Conservation (phyloP, 495 filamentous ascomycete species). For the Peziza echinospora region DNA sequence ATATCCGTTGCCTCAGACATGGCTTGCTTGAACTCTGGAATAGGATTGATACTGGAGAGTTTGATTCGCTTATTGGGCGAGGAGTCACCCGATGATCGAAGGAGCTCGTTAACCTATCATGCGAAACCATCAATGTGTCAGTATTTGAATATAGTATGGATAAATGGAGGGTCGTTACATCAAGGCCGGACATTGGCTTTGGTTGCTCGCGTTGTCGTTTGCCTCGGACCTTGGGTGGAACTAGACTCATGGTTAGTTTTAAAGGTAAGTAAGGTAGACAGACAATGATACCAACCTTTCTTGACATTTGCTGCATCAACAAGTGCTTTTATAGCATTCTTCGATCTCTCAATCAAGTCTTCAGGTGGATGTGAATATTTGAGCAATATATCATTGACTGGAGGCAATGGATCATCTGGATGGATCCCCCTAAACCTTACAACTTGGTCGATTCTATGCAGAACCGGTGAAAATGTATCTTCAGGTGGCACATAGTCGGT, state of each 20-base stretch:
- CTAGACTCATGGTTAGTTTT: too few species aligned
- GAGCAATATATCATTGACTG: conserved; percentile 42
- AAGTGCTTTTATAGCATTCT: conserved; percentile 37
- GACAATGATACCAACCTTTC: conserved; percentile 42
- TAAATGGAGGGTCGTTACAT: conserved; percentile 23
- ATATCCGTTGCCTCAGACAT: conserved; percentile 37
- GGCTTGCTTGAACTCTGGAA: conserved; percentile 82
- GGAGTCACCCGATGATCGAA: neutral
- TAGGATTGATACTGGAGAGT: conserved; percentile 58
- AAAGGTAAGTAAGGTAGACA: neutral
- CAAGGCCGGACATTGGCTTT: conserved; percentile 77
- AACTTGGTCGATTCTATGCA: conserved; percentile 74
- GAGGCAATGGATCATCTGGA: conserved; percentile 43
- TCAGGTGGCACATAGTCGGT: conserved; percentile 58
- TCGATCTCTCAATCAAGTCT: conserved; percentile 33
- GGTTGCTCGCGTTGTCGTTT: conserved; percentile 45
- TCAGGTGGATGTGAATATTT: conserved; percentile 55
- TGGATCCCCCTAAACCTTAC: conserved; percentile 62
- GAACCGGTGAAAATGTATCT: conserved; percentile 71
- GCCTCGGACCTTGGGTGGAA: conserved; percentile 54
- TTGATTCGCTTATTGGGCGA: conserved; percentile 28
- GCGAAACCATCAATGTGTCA: conserved; percentile 19
- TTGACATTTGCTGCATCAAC: conserved; percentile 59
- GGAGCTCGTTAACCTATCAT: conserved; percentile 14
- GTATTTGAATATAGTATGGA: conserved; percentile 49